phyloP scores from a whole-genome alignment of 2,329 filamentous ascomycete species.

The Pyrenochaeta sp. region DNA sequence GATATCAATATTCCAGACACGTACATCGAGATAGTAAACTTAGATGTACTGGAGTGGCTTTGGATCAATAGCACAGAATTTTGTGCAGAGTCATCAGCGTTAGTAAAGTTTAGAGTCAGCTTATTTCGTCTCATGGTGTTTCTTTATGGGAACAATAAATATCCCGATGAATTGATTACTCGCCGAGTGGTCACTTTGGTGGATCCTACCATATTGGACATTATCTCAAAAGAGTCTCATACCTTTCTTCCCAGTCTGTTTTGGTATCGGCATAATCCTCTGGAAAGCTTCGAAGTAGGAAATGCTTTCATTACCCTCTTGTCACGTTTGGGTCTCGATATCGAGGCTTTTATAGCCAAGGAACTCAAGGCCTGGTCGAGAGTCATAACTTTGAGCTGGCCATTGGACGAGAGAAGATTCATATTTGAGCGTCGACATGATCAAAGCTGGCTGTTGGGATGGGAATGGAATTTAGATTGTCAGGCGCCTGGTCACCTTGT shows the following conservation, averaged over 20 bases:
- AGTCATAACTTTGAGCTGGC: no score
- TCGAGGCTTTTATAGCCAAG: conserved; percentile 1
- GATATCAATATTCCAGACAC: no score
- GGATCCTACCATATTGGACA: not conserved
- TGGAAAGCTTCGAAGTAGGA: not conserved
- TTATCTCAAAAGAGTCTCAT: not conserved
- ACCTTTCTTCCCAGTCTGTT: not conserved
- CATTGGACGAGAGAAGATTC: no score
- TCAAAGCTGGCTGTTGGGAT: conserved; percentile 7
- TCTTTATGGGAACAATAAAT: not conserved
- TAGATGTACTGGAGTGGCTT: conserved; percentile 1
- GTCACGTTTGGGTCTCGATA: not conserved
- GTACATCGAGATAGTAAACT: no score
- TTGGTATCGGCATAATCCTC: not conserved
- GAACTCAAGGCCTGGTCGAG: not conserved
- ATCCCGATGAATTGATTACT: not conserved
- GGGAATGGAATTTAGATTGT: conserved; percentile 5
- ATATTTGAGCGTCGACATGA: not conserved
- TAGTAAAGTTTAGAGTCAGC: not conserved
- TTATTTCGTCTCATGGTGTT: not conserved
- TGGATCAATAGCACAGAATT: not conserved
- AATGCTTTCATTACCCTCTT: conserved; percentile 2
- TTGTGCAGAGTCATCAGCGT: not conserved
- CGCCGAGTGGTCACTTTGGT: not conserved
- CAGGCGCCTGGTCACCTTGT: conserved; percentile 6